Evolutionary conservation across 306 rosid genomes (phyloP), one percentile per base, ranked within the genome.

Genomic region (Sphenostylis stenocarpa): DNA sequence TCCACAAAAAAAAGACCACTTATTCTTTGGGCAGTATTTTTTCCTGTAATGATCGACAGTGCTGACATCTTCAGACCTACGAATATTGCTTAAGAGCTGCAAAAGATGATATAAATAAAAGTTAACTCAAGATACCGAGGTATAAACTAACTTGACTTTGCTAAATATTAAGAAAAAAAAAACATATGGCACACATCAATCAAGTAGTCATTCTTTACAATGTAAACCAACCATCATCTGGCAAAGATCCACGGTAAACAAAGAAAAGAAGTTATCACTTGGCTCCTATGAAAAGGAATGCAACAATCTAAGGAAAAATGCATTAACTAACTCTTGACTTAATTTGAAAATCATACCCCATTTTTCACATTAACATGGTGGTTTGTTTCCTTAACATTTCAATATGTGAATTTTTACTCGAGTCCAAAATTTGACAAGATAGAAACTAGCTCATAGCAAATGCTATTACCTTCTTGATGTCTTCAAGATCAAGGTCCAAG

Each of bases 11-110:
- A 13, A 62, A 82, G 87, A 85, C 98, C 98, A 95, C 82, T 86
- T 86, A 60, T 85, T 84, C 88, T 79, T 73, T 15, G 96, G 97
- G 76, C 92, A 87, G 87, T 95, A 92, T 65, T 95, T 95, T 82
- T 82, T 85, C 92, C 85, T 86, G 87, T 85, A 92, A 80, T 86
- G 71, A 74, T 89, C 73, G 3, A 90, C 75, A 64, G 75, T 43
- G 75, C 76, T 80, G 51, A 63, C 52, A 82, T 86, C 86, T 80
- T 86, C 86, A 45, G 86, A 78, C 81, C 81, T 72, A 48, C 63
- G 55, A 78, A 90, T 77, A 82, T 82, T 90, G 82, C 83, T 89
- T 28, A 95, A 78, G 76, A 90, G 95, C 97, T 95, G 90, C 39
- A 81, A 83, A 81, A 23, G 55, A 41, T 1, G 17, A 48, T 78